Evolutionary conservation across 805 yeast species (phyloP).

Genomic region (Kodamaea restingae): DNA sequence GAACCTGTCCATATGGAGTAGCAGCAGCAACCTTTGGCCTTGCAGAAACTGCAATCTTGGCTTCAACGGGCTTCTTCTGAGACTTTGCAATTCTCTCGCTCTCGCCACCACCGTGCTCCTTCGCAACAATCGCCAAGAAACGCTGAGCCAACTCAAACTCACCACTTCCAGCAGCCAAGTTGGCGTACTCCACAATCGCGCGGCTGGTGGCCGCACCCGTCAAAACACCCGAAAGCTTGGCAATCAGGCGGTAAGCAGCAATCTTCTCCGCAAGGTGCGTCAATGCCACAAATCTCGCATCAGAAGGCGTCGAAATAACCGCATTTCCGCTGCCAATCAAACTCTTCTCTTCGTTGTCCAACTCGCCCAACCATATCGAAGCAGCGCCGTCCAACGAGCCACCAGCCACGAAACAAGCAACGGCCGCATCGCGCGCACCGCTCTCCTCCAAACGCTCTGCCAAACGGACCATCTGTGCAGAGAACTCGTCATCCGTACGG

Average conservation of each 20-base stretch:
- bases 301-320: slow-evolving; percentile 56
- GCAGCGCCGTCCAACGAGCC: slow-evolving; percentile 76
- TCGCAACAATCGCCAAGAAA: slow-evolving; percentile 69
- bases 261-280: slow-evolving; percentile 81
- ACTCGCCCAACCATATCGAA: slow-evolving; percentile 77
- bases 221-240: slow-evolving; percentile 32
- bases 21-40: too few species aligned
- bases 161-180: slow-evolving; percentile 75
- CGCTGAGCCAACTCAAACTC: slow-evolving; percentile 75
- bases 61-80: too few species aligned
- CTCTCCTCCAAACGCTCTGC: slow-evolving; percentile 68
- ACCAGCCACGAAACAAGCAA: slow-evolving; percentile 76
- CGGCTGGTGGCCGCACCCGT: slow-evolving; percentile 48
- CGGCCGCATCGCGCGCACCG: slow-evolving; percentile 63
- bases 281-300: slow-evolving; percentile 79
- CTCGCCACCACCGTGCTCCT: slow-evolving; percentile 65
- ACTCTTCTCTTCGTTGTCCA: slow-evolving; percentile 37
- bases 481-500: slow-evolving; percentile 45
- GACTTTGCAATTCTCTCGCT: slow-evolving; percentile 78
- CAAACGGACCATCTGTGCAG: slow-evolving; percentile 53
- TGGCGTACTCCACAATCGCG: slow-evolving; percentile 77
- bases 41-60: slow-evolving; percentile 19
- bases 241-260: slow-evolving; percentile 61
- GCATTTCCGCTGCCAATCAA: slow-evolving; percentile 37
- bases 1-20: too few species aligned